These are phyloP conservation scores for Zizania latifolia DNA, from an alignment of 176 grass and related monocot genomes.

Conservation along the genomic window DNA sequence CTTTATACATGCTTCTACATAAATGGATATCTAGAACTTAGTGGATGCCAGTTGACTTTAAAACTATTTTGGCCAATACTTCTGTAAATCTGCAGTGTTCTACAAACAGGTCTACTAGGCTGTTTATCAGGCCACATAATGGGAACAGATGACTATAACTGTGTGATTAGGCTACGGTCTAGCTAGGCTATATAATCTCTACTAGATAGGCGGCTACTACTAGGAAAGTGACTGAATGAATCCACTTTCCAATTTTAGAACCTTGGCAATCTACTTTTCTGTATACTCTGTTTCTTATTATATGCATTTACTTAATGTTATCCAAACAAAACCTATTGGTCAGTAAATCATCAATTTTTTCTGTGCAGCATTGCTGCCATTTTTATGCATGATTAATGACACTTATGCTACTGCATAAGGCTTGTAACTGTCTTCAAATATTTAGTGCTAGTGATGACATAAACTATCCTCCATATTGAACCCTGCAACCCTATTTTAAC, in stretches of 20 bases:
- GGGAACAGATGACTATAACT: background rate
- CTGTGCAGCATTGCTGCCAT: background rate
- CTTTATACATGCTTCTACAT: background rate
- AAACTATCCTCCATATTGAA: no score
- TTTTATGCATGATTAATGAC: background rate
- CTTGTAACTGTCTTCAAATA: background rate
- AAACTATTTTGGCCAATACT: background rate
- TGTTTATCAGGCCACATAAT: background rate
- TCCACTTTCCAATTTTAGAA: background rate
- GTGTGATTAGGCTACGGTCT: background rate
- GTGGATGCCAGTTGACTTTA: background rate
- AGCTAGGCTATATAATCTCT: background rate
- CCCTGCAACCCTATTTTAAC: no score
- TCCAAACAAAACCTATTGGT: background rate
- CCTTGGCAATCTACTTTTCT: background rate
- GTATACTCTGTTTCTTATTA: background rate
- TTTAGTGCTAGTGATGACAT: no score
- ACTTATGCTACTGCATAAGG: background rate
- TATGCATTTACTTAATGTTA: background rate
- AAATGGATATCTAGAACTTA: background rate
- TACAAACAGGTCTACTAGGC: background rate
- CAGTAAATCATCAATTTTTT: background rate
- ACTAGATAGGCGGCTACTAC: background rate
- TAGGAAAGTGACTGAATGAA: background rate
- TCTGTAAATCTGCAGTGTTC: background rate